phyloP scores from a whole-genome alignment of 352 stramenopile genomes.

The Phytophthora tentaculata region DNA sequence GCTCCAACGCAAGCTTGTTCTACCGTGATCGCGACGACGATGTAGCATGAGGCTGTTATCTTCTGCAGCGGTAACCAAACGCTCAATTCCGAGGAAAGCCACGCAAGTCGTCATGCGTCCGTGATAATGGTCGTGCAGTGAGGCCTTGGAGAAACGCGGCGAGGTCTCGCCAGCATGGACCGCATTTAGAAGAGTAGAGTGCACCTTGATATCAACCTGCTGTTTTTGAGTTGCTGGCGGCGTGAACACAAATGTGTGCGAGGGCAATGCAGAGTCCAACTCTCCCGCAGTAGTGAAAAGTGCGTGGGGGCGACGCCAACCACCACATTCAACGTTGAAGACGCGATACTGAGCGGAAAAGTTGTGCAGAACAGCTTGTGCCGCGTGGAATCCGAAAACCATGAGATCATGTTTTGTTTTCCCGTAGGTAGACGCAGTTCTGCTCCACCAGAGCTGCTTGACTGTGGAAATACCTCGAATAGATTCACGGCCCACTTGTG shows the following conservation, averaged over 20 bases:
- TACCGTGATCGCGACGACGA: slow-evolving; percentile 17
- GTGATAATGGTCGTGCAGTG: slow-evolving; percentile 74
- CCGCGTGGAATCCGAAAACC: slow-evolving; percentile 86
- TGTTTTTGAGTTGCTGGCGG: slow-evolving; percentile 55
- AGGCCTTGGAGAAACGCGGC: slow-evolving; percentile 39
- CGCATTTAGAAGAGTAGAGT: slow-evolving; percentile 49
- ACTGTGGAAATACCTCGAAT: slow-evolving; percentile 84
- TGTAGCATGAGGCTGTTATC: slow-evolving; percentile 88
- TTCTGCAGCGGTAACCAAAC: slow-evolving; percentile 74
- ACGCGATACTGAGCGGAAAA: slow-evolving; percentile 73
- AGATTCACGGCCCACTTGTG: slow-evolving; percentile 59
- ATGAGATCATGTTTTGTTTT: slow-evolving; percentile 52
- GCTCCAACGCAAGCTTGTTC: slow-evolving; percentile 36
- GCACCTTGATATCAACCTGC: slow-evolving; percentile 69
- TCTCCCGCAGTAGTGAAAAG: slow-evolving; percentile 36
- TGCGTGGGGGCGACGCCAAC: slow-evolving; percentile 83
- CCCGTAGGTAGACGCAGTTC: not conserved
- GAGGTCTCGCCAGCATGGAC: not conserved
- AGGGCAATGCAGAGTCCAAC: slow-evolving; percentile 38
- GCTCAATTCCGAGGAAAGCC: slow-evolving; percentile 44
- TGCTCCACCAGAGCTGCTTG: slow-evolving; percentile 64
- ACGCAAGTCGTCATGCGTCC: slow-evolving; percentile 81
- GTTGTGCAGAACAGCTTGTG: slow-evolving; percentile 78
- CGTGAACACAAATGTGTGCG: slow-evolving; percentile 76
- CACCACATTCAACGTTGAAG: slow-evolving; percentile 79